Percentiles rank a stretch among this genome's conserved stretches.
These are phyloP conservation scores for Rhizopogon vulgaris DNA, from an alignment of 768 basidiomycete species.

Conservation along the genomic window DNA sequence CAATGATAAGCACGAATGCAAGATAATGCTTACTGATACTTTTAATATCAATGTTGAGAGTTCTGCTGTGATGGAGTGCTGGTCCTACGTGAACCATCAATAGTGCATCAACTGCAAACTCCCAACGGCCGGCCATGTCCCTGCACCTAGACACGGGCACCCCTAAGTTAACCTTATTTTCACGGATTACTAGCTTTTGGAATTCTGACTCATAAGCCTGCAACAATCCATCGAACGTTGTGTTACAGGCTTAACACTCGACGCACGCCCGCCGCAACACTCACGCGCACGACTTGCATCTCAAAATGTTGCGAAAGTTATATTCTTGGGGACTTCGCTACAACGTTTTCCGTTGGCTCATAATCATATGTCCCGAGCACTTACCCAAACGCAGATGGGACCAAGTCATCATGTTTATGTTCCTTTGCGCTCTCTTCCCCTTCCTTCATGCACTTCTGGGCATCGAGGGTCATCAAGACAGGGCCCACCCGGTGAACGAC, in stretches of 20 bases:
- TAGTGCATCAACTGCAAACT: too few species aligned
- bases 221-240: not conserved
- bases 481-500: not conserved
- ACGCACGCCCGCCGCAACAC: not conserved
- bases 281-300: not conserved
- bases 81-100: too few species aligned
- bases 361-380: not conserved
- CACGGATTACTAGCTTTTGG: not conserved
- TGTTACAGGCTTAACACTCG: not conserved
- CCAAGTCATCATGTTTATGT: constrained; percentile 17
- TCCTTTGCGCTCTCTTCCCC: constrained; percentile 16
- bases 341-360: not conserved
- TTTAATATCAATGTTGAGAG: too few species aligned
- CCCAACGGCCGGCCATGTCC: too few species aligned
- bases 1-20: not conserved
- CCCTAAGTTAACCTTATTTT: too few species aligned
- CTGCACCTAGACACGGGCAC: too few species aligned
- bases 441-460: constrained; percentile 23
- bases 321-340: not conserved
- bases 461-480: constrained; percentile 8
- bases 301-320: not conserved
- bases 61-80: too few species aligned
- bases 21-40: not conserved
- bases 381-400: constrained; percentile 15
- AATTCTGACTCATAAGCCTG: not conserved